Conservation (phyloP, 164 flowering plant genomes). For the Saururus chinensis region DNA sequence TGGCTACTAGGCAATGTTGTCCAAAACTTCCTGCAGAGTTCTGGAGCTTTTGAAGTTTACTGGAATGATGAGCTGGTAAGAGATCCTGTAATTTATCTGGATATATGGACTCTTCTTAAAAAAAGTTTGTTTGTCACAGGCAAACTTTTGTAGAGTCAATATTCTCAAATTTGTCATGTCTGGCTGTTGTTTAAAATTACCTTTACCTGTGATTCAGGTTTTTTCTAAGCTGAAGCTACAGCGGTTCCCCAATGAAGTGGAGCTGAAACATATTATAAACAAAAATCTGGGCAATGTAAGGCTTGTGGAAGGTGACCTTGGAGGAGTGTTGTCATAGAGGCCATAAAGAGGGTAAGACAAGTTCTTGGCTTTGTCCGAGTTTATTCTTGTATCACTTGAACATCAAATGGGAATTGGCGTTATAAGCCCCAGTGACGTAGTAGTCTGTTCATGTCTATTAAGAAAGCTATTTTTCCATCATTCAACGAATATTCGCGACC, state of each 20-base stretch:
- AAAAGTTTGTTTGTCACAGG: neutral
- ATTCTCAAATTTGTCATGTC: neutral
- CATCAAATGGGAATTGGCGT: too few species aligned
- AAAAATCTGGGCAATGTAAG: conserved; percentile 27
- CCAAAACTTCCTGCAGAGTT: conserved; percentile 74
- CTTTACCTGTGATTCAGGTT: conserved; percentile 28
- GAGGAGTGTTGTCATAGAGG: conserved; percentile 26
- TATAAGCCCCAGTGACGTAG: too few species aligned
- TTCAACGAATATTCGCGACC: too few species aligned
- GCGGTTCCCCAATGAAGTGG: conserved; percentile 74
- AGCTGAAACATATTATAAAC: conserved; percentile 54
- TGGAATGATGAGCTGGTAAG: conserved; percentile 64
- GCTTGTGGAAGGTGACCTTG: conserved; percentile 21
- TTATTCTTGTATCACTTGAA: too few species aligned
- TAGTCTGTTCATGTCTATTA: too few species aligned
- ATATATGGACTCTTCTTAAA: neutral
- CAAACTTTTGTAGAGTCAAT: too few species aligned
- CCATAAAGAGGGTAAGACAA: neutral
- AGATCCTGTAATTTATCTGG: neutral
- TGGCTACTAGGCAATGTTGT: conserved; percentile 88
- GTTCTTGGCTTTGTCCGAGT: neutral
- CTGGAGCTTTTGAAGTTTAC: conserved; percentile 92
- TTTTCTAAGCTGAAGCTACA: conserved; percentile 69
- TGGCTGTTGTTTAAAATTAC: neutral
- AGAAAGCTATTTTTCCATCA: too few species aligned